Evolutionary conservation across 2,329 filamentous ascomycete species (phyloP).

Genomic region (Beauveria sp.): DNA sequence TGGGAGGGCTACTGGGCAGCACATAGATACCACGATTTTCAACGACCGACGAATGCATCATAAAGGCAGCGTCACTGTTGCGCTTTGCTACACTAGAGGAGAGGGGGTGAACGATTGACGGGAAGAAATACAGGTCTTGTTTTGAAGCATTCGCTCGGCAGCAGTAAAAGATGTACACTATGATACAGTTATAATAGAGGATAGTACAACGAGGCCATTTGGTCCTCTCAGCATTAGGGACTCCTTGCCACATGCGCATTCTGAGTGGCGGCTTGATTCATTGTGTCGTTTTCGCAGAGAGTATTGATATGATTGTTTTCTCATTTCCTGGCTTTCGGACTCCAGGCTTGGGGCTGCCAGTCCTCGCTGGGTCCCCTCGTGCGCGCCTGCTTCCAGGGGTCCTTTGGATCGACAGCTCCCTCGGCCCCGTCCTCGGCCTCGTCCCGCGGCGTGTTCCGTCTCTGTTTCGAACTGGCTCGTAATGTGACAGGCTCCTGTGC

Average conservation of each 20-base stretch:
- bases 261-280: neutral
- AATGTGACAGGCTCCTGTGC: neutral
- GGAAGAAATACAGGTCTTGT: neutral
- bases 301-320: neutral
- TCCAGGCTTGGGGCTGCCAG: conserved; percentile 63
- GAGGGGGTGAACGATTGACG: neutral
- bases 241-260: neutral
- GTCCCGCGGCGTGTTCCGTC: neutral
- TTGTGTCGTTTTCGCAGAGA: neutral
- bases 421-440: conserved; percentile 10
- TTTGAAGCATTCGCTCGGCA: neutral
- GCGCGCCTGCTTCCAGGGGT: conserved; percentile 52
- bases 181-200: conserved; percentile 2
- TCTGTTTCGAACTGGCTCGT: conserved; percentile 8
- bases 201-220: conserved; percentile 3
- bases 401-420: conserved; percentile 17
- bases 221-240: neutral
- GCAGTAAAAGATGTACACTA: neutral
- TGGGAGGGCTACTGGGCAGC: neutral
- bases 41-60: neutral
- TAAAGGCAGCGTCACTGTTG: neutral
- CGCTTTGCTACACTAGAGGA: neutral
- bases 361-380: conserved; percentile 46
- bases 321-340: conserved; percentile 32
- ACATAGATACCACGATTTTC: conserved; percentile 3